Conservation (phyloP, 192 early-diverging fungal genomes). For the Dispira simplex region DNA sequence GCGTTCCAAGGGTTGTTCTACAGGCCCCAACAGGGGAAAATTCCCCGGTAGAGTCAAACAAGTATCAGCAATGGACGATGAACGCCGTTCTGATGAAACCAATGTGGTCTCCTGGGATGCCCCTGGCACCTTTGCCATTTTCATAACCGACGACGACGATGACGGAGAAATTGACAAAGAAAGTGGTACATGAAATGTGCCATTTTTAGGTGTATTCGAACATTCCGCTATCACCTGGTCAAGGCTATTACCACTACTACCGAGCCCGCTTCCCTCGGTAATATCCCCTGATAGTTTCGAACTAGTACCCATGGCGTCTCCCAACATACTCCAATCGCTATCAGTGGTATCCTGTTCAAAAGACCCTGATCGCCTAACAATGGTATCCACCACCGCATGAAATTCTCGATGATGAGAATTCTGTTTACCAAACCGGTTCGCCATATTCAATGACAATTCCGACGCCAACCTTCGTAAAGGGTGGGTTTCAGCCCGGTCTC, state of each 20-base stretch:
- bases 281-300: neutral
- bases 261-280: no score
- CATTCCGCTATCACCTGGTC: no score
- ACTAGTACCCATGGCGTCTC: neutral
- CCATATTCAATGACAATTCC: neutral
- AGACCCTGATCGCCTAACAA: neutral
- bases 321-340: neutral
- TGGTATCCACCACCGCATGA: no score
- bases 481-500: neutral
- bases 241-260: no score
- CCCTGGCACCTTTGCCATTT: no score
- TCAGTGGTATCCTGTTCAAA: neutral
- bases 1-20: neutral
- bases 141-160: no score
- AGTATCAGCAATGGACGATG: neutral
- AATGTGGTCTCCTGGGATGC: neutral
- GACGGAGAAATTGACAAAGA: no score
- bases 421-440: neutral
- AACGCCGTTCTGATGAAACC: neutral
- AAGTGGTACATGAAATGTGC: no score
- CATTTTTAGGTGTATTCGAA: no score
- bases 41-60: no score
- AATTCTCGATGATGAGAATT: neutral
- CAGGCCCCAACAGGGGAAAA: neutral
- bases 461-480: neutral